Evolutionary conservation across 345 rosid species (phyloP), one percentile per base, ranked within the genome.

Genomic region (Geranium brycei): DNA sequence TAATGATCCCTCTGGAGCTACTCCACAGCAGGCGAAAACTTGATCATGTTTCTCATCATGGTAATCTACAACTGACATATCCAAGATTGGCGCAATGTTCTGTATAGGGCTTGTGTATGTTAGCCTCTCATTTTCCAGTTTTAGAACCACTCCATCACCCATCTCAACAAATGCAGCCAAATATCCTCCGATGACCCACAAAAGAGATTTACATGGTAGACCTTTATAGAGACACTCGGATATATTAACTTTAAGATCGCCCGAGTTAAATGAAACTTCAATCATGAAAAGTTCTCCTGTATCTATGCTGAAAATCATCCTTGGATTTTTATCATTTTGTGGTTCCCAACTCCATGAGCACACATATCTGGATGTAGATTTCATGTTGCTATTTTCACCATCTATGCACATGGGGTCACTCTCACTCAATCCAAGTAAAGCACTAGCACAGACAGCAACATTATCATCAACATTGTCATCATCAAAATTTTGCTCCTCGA

Each of bases 391-490:
- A 72, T 69, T 76, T 41, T 87, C 92, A 13, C 76, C 69, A 72
- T 93, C 99, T 74, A 90, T 86, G 77, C 90, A 90, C 99, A 93
- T 93, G 69, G 97, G 99, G 81, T 90, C 97, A 80, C 79, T 83
- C 81, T 90, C 99, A 64, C 87, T 83, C 73, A 93, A 87, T 78
- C 86, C 84, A 75, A 93, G 72, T 74, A 93, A 80, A 74, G 99
- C 99, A 73, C 85, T 79, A 74, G 99, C 99, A 74, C 85, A 81
- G 59, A 91, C 97, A 79, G 96, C 97, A 85, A 90, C 97, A 72
- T 83, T 89, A 82, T 93, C 99, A 61, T 93, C 99, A 72, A 80
- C 78, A 19, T 56, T 40, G 31, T 61, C 31, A 77, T 93, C 97
- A 77, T 83, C 76, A 82, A 75, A 79, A 77, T 77, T 79, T 58